Percentiles rank a stretch among this genome's conserved stretches.
phyloP scores from a whole-genome alignment of 345 rosid species.

The Jatropha curcas region DNA sequence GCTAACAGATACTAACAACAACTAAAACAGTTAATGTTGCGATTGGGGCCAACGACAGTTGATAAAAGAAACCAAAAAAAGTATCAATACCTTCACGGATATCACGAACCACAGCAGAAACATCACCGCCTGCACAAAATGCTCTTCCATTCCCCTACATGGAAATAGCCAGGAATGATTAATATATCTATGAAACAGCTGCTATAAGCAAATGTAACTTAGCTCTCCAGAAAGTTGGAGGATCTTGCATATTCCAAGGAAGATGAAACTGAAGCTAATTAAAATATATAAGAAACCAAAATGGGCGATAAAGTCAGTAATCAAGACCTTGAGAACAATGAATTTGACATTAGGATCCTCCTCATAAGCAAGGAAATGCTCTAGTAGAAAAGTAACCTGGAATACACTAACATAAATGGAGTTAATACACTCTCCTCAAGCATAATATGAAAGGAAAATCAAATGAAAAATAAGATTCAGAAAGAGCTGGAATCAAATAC shows the following conservation, averaged over 20 bases:
- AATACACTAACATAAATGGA: slow-evolving; percentile 8
- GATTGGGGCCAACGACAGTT: no score
- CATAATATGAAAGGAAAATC: neutral
- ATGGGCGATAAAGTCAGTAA: neutral
- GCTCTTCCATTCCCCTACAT: slow-evolving; percentile 74
- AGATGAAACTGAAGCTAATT: neutral
- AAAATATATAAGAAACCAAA: neutral
- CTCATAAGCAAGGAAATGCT: slow-evolving; percentile 62
- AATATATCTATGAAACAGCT: neutral
- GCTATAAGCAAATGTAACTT: neutral
- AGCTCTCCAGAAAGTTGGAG: neutral
- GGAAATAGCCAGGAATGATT: neutral
- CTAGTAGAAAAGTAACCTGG: slow-evolving; percentile 55
- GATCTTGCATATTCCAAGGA: neutral
- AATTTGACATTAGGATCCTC: slow-evolving; percentile 59
- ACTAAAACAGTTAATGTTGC: no score
- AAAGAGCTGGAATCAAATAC: slow-evolving; percentile 25
- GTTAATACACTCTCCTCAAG: neutral
- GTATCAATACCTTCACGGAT: slow-evolving; percentile 37
- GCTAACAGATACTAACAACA: no score
- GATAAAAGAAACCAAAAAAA: neutral
- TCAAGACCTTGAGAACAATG: slow-evolving; percentile 63
- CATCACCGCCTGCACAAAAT: slow-evolving; percentile 86
- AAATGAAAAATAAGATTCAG: no score
- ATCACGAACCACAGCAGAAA: slow-evolving; percentile 51